phyloP scores from a whole-genome alignment of 202 grass and related monocot species.

The Setaria viridis region DNA sequence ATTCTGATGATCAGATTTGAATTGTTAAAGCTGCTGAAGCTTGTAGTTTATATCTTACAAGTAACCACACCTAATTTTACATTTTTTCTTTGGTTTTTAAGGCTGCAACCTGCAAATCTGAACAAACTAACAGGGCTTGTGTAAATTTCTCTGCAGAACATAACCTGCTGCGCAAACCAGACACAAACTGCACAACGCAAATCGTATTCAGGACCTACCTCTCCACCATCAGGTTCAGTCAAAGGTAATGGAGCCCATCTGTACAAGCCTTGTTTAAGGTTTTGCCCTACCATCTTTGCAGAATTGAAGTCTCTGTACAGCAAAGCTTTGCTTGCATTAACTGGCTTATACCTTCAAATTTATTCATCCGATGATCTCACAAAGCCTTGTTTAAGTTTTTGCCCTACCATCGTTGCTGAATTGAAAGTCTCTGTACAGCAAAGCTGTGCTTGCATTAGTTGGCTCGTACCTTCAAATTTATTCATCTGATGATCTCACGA shows the following conservation, averaged over 20 bases:
- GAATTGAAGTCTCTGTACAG: neutral
- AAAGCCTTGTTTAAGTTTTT: too few relatives aligned
- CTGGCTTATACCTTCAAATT: neutral
- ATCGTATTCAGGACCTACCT: slow-evolving; percentile 56
- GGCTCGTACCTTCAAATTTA: too few relatives aligned
- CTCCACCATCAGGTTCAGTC: slow-evolving; percentile 60
- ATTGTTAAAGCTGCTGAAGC: neutral
- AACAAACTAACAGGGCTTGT: neutral
- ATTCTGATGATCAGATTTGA: neutral
- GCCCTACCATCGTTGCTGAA: too few relatives aligned
- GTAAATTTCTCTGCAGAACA: slow-evolving; percentile 40
- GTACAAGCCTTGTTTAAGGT: neutral
- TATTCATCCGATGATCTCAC: neutral
- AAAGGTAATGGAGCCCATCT: slow-evolving; percentile 54
- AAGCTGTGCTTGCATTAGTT: too few relatives aligned
- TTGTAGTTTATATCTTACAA: neutral
- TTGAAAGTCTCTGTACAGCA: too few relatives aligned
- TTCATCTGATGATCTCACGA: too few relatives aligned
- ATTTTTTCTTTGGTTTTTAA: neutral
- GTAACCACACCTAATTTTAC: neutral
- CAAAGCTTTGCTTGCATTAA: neutral
- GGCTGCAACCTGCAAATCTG: neutral
- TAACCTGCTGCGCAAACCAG: slow-evolving; percentile 65
- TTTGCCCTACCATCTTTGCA: neutral
- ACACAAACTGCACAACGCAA: slow-evolving; percentile 54